These are phyloP conservation scores for Penicillium samsonianum DNA, from an alignment of 495 filamentous ascomycete genomes.

Conservation along the genomic window DNA sequence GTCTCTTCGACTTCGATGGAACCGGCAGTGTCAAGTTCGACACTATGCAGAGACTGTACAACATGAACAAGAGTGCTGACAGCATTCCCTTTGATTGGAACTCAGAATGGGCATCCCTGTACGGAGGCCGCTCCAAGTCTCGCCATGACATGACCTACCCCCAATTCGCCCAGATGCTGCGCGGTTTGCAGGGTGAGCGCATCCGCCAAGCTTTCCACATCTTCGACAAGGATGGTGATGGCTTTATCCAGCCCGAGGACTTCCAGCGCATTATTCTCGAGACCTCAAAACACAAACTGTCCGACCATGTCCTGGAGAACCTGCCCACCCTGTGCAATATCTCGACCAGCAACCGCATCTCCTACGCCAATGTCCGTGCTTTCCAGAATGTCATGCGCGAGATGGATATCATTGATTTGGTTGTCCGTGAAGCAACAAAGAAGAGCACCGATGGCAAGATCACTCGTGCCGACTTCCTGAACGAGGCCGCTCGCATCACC, in stretches of 20 bases:
- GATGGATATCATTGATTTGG: constrained; percentile 95
- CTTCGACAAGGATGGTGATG: constrained; percentile 91
- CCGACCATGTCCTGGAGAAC: constrained; percentile 93
- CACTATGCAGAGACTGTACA: constrained; percentile 75
- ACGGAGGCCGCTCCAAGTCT: constrained; percentile 80
- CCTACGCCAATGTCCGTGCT: constrained; percentile 93
- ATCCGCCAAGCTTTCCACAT: constrained; percentile 91
- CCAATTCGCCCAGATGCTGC: constrained; percentile 97
- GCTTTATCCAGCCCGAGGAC: constrained; percentile 94
- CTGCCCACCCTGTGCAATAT: constrained; percentile 95
- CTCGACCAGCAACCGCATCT: constrained; percentile 86
- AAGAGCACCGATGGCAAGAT: constrained; percentile 91
- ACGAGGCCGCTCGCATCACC: constrained; percentile 86
- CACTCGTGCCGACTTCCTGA: constrained; percentile 89
- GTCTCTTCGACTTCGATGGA: constrained; percentile 84
- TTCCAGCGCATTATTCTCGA: constrained; percentile 95
- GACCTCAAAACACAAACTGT: constrained; percentile 94
- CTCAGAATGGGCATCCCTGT: constrained; percentile 94
- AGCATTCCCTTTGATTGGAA: constrained; percentile 96
- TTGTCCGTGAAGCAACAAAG: constrained; percentile 79
- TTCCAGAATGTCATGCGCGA: constrained; percentile 96
- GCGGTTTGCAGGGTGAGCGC: constrained; percentile 91
- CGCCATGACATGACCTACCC: constrained; percentile 91
- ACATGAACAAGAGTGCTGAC: constrained; percentile 74
- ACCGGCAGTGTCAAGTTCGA: constrained; percentile 85